Evolutionary conservation across 495 filamentous ascomycete species (phyloP).

Genomic region (Penicillium soppii): DNA sequence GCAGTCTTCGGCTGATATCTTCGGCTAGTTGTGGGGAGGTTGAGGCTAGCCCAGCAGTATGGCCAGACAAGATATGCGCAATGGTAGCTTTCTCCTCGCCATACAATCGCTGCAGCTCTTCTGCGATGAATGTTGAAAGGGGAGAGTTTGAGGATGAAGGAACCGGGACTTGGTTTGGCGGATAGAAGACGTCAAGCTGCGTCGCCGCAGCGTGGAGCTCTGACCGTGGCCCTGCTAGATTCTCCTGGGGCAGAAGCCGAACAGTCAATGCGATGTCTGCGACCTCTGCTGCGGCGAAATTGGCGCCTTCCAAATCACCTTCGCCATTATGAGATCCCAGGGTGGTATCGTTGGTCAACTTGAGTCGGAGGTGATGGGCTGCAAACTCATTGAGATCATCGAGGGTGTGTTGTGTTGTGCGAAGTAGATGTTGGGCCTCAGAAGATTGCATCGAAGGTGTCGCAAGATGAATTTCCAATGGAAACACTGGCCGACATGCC

Average conservation of each 20-base stretch:
- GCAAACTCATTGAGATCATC: conserved; percentile 91
- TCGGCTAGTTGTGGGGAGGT: conserved; percentile 49
- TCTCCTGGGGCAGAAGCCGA: conserved; percentile 63
- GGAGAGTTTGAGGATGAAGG: conserved; percentile 67
- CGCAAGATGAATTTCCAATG: conserved; percentile 76
- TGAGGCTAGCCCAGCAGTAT: conserved; percentile 27
- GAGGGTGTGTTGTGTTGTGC: conserved; percentile 82
- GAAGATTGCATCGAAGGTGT: conserved; percentile 62
- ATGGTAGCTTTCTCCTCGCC: conserved; percentile 88
- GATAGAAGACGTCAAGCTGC: conserved; percentile 76
- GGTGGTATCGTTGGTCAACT: conserved; percentile 53
- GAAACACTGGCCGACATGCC: conserved; percentile 87
- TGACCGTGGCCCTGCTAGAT: conserved; percentile 50
- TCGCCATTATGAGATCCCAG: conserved; percentile 4
- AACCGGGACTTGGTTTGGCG: conserved; percentile 69
- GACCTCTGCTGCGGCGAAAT: conserved; percentile 15
- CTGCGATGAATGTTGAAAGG: conserved; percentile 77
- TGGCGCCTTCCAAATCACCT: not conserved
- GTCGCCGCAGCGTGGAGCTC: conserved; percentile 66
- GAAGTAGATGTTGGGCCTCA: conserved; percentile 76
- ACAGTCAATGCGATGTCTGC: conserved; percentile 66
- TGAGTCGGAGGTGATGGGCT: conserved; percentile 81
- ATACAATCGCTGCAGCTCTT: conserved; percentile 75
- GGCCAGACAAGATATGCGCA: conserved; percentile 69
- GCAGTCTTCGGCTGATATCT: conserved; percentile 60